These are phyloP conservation scores for Amorphotheca resinae DNA, from an alignment of 495 filamentous ascomycete species.

Conservation along the genomic window DNA sequence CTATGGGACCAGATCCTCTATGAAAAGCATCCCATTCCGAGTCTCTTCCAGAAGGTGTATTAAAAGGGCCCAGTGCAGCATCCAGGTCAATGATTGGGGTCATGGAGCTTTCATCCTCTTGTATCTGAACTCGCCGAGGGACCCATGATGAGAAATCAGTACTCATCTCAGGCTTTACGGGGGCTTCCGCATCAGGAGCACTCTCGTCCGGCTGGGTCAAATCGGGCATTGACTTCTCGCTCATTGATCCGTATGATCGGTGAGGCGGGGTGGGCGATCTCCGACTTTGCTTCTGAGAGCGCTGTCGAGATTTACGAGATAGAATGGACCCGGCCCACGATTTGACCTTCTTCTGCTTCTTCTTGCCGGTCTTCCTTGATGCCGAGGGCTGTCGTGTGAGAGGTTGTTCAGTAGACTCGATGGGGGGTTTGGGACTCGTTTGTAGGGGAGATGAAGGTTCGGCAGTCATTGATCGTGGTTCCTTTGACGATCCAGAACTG, in stretches of 20 bases:
- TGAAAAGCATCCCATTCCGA: conserved; percentile 44
- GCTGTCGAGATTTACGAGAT: conserved; percentile 48
- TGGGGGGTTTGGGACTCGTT: conserved; percentile 1
- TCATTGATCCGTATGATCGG: conserved; percentile 7
- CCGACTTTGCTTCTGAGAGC: conserved; percentile 24
- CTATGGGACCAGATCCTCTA: conserved; percentile 40
- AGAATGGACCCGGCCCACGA: conserved; percentile 71
- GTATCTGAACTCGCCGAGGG: conserved; percentile 25
- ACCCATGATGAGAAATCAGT: conserved; percentile 33
- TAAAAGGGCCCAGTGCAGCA: conserved; percentile 88
- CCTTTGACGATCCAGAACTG: conserved; percentile 26
- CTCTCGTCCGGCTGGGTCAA: conserved; percentile 21
- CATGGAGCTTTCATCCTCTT: conserved; percentile 38
- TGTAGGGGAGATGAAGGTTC: not conserved
- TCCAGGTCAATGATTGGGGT: conserved; percentile 88
- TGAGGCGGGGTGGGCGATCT: conserved; percentile 31
- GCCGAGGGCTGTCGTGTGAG: conserved; percentile 12
- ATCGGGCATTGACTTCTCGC: conserved; percentile 5
- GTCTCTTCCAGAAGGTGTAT: conserved; percentile 49
- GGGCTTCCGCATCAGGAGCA: conserved; percentile 8
- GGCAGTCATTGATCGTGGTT: not conserved
- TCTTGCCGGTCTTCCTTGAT: conserved; percentile 36
- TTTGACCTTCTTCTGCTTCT: conserved; percentile 68
- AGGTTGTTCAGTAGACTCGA: conserved; percentile 11
- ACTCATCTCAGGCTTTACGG: conserved; percentile 20